Base-by-base conservation (phyloP, 495 filamentous ascomycete genomes). In the Hypomontagnella monticulosa region DNA sequence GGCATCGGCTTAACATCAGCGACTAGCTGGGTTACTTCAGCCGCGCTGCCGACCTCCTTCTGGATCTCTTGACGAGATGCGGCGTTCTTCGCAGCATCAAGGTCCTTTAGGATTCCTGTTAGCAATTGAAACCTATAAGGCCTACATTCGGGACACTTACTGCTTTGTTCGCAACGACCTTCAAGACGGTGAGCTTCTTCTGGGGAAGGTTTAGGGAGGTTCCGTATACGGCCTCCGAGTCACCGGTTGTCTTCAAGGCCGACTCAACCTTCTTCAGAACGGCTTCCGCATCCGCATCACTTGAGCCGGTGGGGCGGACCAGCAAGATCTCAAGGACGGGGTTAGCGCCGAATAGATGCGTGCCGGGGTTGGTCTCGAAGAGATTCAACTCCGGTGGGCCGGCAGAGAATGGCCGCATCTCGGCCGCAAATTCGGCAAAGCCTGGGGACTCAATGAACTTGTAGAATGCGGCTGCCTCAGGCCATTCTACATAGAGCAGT, bases 361-460 rank as follows among this genome's bases (percentile, higher is more conserved):
- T 6, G 11, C 15, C 56, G 9, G 16, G 14, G 14, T 64, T 63
- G 0, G 66, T 65, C 48, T 69, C 66, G 37, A 67, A 63, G 34
- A 67, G 43, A 7, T 58, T 44, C 11, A 67, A 34, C 14, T 61
- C 43, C 19, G 64, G 57, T 1, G 64, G 64, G 3, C 64, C 64
- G 14, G 30, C 27, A 11, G 36, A 11, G 16, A 36, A 52, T 11
- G 64, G 58, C 14, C 46, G 52, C 15, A 57, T 12, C 8, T 10
- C 23, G 9, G 14, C 44, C 19, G 27, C 47, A 33, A 52, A 63
- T 9, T 34, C 18, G 6, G 16, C 46, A 38, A 52, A 67, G 6
- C 8, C 49, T 3, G 46, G 33, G 3, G 57, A 62, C 16, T 56
- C 7, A 12, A 67, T 16, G 33, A 67, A 67, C 0, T 43, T 14